Percentiles rank a stretch among this genome's conserved stretches.
phyloP scores from a whole-genome alignment of 345 rosid species.

The Salix koriyanagi region DNA sequence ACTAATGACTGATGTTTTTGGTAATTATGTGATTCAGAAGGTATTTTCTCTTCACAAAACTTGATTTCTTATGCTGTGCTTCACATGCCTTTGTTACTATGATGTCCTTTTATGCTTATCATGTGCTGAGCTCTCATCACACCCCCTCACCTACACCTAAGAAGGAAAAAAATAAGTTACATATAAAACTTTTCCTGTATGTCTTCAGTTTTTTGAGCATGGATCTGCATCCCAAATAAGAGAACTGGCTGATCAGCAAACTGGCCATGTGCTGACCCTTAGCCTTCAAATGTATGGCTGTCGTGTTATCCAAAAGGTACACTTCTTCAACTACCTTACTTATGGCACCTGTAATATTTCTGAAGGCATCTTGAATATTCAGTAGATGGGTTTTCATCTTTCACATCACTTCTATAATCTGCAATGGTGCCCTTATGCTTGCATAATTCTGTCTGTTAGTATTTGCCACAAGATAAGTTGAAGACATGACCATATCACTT shows the following conservation, averaged over 20 bases:
- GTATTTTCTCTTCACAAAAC: conserved; percentile 28
- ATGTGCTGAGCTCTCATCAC: conserved; percentile 1
- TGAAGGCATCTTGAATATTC: not conserved
- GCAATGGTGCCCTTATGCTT: not conserved
- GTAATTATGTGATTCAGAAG: conserved; percentile 95
- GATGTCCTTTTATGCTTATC: conserved; percentile 1
- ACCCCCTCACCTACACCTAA: not conserved
- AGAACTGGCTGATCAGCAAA: conserved; percentile 76
- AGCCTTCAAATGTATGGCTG: conserved; percentile 99
- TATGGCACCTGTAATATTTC: not conserved
- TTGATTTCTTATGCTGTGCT: not conserved
- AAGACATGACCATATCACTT: not conserved
- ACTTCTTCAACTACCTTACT: not conserved
- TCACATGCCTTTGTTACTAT: not conserved
- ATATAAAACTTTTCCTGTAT: not conserved
- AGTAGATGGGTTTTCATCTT: too few relatives aligned
- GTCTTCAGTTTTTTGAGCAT: conserved; percentile 87
- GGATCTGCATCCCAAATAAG: conserved; percentile 79
- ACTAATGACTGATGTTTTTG: conserved; percentile 93
- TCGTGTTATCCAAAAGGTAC: conserved; percentile 94
- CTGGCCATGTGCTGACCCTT: conserved; percentile 74
- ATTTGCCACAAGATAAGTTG: not conserved
- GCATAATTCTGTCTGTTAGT: not conserved
- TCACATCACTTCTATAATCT: not conserved
- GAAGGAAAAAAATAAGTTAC: not conserved